Evolutionary conservation across 768 basidiomycete species (phyloP).

Genomic region (Pilatotrama ljubarskyi): DNA sequence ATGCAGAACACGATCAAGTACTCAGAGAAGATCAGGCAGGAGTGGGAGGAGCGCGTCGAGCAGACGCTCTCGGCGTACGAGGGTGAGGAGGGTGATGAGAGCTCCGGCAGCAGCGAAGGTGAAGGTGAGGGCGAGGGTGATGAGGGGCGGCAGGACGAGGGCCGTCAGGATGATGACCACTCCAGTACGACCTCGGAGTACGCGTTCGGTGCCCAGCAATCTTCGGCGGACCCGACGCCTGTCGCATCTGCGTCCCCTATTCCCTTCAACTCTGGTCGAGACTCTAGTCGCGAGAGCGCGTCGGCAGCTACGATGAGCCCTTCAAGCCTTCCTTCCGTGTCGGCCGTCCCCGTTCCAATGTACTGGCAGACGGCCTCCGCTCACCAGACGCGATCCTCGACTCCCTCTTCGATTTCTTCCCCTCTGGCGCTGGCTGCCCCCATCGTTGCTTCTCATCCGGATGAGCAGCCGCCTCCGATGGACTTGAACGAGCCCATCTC

Average conservation of each 20-base stretch:
- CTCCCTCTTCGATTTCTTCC: conserved; percentile 86
- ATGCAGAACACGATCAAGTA: conserved; percentile 98
- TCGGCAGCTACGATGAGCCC: conserved; percentile 18
- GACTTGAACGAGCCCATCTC: conserved; percentile 55
- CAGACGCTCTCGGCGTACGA: conserved; percentile 61
- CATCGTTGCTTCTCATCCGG: conserved; percentile 67
- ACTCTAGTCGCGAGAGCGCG: conserved; percentile 19
- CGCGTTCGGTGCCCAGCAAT: conserved; percentile 48
- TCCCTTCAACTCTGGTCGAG: conserved; percentile 20
- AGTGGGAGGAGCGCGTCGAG: conserved; percentile 92
- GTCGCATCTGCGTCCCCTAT: conserved; percentile 55
- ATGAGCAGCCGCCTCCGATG: conserved; percentile 65
- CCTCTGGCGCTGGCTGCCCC: conserved; percentile 84
- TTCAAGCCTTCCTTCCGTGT: conserved; percentile 27
- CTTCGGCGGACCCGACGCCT: conserved; percentile 67
- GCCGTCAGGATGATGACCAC: conserved; percentile 43
- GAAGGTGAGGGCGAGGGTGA: conserved; percentile 29
- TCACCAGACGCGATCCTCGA: conserved; percentile 78
- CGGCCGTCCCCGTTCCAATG: conserved; percentile 35
- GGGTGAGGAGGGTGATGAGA: conserved; percentile 51
- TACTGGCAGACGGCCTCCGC: conserved; percentile 40
- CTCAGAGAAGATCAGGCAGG: conserved; percentile 94
- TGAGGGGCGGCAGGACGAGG: conserved; percentile 26
- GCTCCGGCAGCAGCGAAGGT: conserved; percentile 41
- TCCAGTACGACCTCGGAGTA: conserved; percentile 70